Base-by-base conservation (phyloP, 1,139 yeast species). In the Protomyces arabidopsidicola region DNA sequence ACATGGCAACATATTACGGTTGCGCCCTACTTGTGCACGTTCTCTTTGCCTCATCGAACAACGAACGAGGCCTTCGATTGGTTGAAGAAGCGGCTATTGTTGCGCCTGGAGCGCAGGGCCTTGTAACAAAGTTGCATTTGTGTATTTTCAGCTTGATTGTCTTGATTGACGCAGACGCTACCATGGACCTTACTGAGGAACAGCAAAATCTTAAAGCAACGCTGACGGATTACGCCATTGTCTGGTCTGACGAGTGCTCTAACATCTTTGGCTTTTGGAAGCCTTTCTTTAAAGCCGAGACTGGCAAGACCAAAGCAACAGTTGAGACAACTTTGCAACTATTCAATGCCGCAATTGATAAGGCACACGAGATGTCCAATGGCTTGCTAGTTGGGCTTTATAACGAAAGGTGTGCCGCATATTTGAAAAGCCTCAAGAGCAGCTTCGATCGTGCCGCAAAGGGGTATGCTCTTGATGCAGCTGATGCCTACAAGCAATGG, bases 381-480 rank as follows among this genome's bases (percentile, higher is more conserved):
- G n/a, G 6, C 27, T 24, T 54, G 3, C 51, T 53, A 12, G 39
- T 36, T 8, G 64, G 45, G 2, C 14, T 53, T 24, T 53, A 36
- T 39, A 60, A 54, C 14, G 64, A 60, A 35, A 38, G 64, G 12
- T 53, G 59, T 18, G 62, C 62, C n/a, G 16, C 24, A 16, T 58
- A 24, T 39, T 42, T 58, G 35, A 16, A 3, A 20, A 31, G 22
- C 0, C 9, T 42, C 22, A 10, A n/a, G 8, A 16, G 12, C 12
- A 18, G 48, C 48, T 42, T 42, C 24, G 12, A 42, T 10, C 48
- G 48, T 2, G 48, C 48, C 6, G 51, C 55, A 5, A 14, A 14
- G 14, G 62, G 62, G 14, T 45, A 31, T 20, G 48, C 35, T 18
- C 5, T 36, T n/a, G 62, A 52, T 8, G 55, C 62, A 6, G 35